A percentile compares a stretch with the other conserved stretches of the same genome.
Conservation (phyloP, 805 yeast species). For the Starmerella scarabaei region DNA sequence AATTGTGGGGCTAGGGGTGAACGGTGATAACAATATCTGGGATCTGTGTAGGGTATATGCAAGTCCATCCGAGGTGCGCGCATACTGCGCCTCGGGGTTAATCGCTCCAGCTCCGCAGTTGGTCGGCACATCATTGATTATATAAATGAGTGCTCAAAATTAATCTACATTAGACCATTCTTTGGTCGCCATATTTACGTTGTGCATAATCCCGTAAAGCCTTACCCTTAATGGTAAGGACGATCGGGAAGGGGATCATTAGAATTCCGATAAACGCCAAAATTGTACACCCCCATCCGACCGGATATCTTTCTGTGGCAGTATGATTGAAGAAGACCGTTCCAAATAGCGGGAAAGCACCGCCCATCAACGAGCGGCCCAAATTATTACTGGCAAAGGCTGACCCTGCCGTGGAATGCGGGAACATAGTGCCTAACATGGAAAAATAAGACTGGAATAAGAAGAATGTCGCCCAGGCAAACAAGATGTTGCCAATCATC, state of each 20-base stretch:
- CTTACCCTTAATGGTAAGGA: slow-evolving; percentile 10
- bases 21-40: too few relatives aligned
- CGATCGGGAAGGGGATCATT: slow-evolving; percentile 38
- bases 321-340: slow-evolving; percentile 38
- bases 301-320: slow-evolving; percentile 36
- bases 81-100: too few relatives aligned
- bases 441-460: slow-evolving; percentile 42
- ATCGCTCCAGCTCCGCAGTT: too few relatives aligned
- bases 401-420: slow-evolving; percentile 37
- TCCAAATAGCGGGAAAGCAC: slow-evolving; percentile 53
- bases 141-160: neutral
- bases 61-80: too few relatives aligned
- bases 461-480: slow-evolving; percentile 31
- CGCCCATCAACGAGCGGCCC: slow-evolving; percentile 39
- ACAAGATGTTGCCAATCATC: slow-evolving; percentile 33
- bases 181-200: slow-evolving; percentile 11
- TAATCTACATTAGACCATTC: neutral
- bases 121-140: neutral
- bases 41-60: neutral
- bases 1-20: too few relatives aligned
- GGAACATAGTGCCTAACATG: slow-evolving; percentile 38
- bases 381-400: slow-evolving; percentile 46
- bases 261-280: slow-evolving; percentile 34
- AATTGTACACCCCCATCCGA: slow-evolving; percentile 45
- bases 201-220: slow-evolving; percentile 10